Evolutionary conservation across 1,284 basidiomycete genomes (phyloP).

Genomic region (Ceratobasidium theobromae): DNA sequence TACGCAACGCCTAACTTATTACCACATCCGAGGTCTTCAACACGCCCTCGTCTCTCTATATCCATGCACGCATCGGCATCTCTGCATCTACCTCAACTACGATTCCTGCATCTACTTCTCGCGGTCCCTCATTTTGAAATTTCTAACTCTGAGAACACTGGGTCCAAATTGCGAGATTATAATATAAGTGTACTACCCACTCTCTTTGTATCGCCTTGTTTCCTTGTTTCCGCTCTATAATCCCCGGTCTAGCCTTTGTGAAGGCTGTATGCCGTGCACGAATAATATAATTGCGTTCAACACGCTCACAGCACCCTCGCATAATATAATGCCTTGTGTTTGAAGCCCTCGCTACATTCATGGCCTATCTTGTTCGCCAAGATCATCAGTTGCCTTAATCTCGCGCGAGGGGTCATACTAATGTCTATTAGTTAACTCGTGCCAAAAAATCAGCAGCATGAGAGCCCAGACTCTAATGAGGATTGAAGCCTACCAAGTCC

Average conservation of each 20-base stretch:
- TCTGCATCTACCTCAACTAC: neutral
- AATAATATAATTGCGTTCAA: conserved; percentile 24
- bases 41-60: conserved; percentile 7
- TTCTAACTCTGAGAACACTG: neutral
- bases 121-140: neutral
- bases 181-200: neutral
- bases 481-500: too few relatives aligned
- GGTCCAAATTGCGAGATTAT: neutral
- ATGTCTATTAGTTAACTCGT: too few relatives aligned
- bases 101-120: neutral
- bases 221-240: neutral
- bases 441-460: too few relatives aligned
- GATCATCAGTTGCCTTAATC: too few relatives aligned
- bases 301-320: too few relatives aligned
- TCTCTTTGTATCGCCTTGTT: neutral
- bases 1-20: conserved; percentile 12
- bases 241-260: neutral
- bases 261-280: neutral
- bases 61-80: conserved; percentile 1
- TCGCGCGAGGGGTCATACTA: too few relatives aligned
- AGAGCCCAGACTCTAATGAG: too few relatives aligned
- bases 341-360: too few relatives aligned
- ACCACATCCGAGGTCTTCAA: conserved; percentile 23
- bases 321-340: too few relatives aligned
- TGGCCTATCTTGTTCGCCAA: too few relatives aligned